Percentiles rank a stretch among this genome's conserved stretches.
phyloP scores from a whole-genome alignment of 768 basidiomycete species.

The Xerocomellus intermedius region DNA sequence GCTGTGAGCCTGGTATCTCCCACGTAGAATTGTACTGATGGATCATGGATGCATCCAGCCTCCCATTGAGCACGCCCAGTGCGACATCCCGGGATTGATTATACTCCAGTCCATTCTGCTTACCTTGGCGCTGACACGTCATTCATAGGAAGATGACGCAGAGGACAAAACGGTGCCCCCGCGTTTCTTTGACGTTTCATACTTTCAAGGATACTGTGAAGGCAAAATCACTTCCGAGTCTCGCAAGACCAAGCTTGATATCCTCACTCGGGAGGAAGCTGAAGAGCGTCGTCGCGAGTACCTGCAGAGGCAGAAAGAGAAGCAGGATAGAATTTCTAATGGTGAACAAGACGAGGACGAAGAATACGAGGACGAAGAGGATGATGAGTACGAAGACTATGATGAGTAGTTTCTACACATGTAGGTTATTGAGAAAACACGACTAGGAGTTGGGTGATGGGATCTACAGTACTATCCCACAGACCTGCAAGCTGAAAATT shows the following conservation, averaged over 20 bases:
- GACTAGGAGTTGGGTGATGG: no score
- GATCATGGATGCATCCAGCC: slow-evolving; percentile 8
- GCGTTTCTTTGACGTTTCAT: slow-evolving; percentile 19
- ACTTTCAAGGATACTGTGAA: slow-evolving; percentile 26
- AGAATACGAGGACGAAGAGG: slow-evolving; percentile 4
- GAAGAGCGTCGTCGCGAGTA: slow-evolving; percentile 4
- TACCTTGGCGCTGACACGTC: background rate
- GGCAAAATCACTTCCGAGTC: slow-evolving; percentile 23
- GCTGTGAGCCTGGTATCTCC: slow-evolving; percentile 9
- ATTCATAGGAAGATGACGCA: slow-evolving; percentile 20
- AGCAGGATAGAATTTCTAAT: slow-evolving; percentile 5
- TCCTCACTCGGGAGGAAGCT: slow-evolving; percentile 23
- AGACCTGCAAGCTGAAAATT: no score
- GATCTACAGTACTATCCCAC: no score
- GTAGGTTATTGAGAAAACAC: no score
- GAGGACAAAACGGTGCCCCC: slow-evolving; percentile 22
- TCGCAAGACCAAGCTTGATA: slow-evolving; percentile 20
- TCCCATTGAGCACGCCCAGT: slow-evolving; percentile 21
- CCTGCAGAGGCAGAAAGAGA: slow-evolving; percentile 6
- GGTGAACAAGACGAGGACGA: slow-evolving; percentile 12
- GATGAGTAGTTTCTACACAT: background rate
- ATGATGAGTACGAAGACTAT: background rate
- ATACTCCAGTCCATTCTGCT: background rate
- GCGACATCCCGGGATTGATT: background rate
- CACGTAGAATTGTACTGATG: background rate